Base-by-base conservation (phyloP, 1,284 basidiomycete species). In the Ustilago hordei region DNA sequence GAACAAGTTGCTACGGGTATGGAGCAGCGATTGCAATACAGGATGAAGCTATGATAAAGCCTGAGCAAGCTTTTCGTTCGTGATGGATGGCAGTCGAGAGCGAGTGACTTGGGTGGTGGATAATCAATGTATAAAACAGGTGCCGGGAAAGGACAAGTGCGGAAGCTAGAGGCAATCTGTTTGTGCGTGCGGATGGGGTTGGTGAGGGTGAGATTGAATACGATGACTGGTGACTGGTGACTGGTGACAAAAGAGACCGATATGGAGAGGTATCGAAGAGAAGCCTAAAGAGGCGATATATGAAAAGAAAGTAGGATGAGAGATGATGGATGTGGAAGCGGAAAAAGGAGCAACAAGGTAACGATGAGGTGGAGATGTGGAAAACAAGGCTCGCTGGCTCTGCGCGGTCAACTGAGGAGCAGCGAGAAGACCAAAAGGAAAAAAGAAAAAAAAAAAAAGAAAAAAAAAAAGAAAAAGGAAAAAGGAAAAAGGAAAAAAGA, bases 281-380 rank as follows among this genome's bases (percentile, higher is more conserved):
- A 19, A 45, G 34, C 52, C 38, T 55, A 31, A 9, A 50, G 38
- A 12, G 54, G 17, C n/a, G 50, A 38, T 31, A 28, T 45, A 28
- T 23, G 39, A 39, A 38, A 32, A n/a, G 43, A 60, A 39, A 45
- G 32, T 19, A 23, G 8, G 4, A 28, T 28, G 23, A 31, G 43
- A 47, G 57, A 41, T 28, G 48, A 50, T 50, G 48, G 13, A 32
- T 8, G 39, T 41, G 31, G 31, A 39, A 47, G 50, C 34, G 34
- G 38, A 45, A 50, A 45, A 52, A 59, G 58, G 48, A 36, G 19
- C 28, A 38, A 35, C 31, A 23, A 36, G 34, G 34, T 36, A 59
- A 50, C 28, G 53, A 56, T 55, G 58, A 67, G 58, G 58, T 60
- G 58, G 64, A 60, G 54, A 39, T 34, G 63, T 12, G 60, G 13